Conservation (phyloP, 2,329 filamentous ascomycete species). For the Plenodomus biglobosus region DNA sequence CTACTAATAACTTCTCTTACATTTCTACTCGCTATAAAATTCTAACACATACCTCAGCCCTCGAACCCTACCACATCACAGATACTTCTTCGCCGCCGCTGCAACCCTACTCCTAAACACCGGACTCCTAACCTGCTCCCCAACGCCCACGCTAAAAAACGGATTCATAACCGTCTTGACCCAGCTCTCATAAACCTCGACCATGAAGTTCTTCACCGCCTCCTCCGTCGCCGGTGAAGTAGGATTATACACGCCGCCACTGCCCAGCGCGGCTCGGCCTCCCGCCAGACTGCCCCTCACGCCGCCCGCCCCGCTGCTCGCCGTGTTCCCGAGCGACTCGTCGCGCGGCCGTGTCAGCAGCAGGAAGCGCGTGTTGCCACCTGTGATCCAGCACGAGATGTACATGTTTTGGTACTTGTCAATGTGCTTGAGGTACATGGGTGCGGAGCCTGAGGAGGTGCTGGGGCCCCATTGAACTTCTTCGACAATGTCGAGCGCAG, state of each 20-base stretch:
- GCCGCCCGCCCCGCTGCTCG: conserved; percentile 20
- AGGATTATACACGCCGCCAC: conserved; percentile 66
- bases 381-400: conserved; percentile 92
- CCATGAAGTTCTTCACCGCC: conserved; percentile 91
- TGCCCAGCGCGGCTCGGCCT: conserved; percentile 28
- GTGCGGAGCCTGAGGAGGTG: conserved; percentile 29
- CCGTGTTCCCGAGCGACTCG: conserved; percentile 27
- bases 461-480: conserved; percentile 82
- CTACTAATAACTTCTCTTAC: too few relatives aligned
- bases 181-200: conserved; percentile 94
- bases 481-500: conserved; percentile 90
- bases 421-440: conserved; percentile 91
- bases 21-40: too few relatives aligned
- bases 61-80: conserved; percentile 53
- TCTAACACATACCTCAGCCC: neutral
- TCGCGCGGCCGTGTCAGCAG: conserved; percentile 79
- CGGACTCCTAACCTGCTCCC: conserved; percentile 80
- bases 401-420: conserved; percentile 97
- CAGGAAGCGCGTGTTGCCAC: conserved; percentile 89
- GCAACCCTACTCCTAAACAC: conserved; percentile 81
- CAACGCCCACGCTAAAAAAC: conserved; percentile 85
- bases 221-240: conserved; percentile 90
- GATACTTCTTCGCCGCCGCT: conserved; percentile 88
- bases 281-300: conserved; percentile 37
- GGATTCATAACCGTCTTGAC: conserved; percentile 97